Evolutionary conservation across 441 rosid genomes (phyloP), one percentile per base, ranked within the genome.

Genomic region (Mallotus repandus): DNA sequence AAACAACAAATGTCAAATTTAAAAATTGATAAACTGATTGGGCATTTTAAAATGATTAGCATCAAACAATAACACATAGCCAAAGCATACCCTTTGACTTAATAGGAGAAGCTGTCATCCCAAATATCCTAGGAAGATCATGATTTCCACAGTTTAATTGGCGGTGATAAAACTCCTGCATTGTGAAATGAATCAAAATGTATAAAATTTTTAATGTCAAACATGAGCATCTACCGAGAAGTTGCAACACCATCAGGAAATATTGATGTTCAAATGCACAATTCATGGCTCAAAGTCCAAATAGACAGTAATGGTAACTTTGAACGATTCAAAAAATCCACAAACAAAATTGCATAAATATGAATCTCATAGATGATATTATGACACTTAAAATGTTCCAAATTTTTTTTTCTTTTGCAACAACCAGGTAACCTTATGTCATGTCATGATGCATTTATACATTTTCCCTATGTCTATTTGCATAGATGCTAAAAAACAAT

Each of bases 61-160:
- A 66, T 65, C 35, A 78, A 46, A 15, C 35, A 65, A 54, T 38
- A 21, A 68, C 14, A 48, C 41, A 43, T 21, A 25, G 32, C 63
- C 48, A 50, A 71, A 62, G 57, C 53, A 69, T 80, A 93, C 98
- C 94, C 80, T 93, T 93, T 21, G 90, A 72, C 74, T 92, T 93
- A 59, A 96, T 92, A 38, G 82, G 99, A 64, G 97, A 96, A 41
- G 98, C 99, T 22, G 98, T 96, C 99, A 93, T 88, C 72, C 99
- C 99, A 63, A 90, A 81, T 79, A 96, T 90, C 84, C 94, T 80
- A 2, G 99, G 99, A 75, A 92, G 85, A 65, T 79, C 48, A 10
- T 74, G 45, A 49, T n/a, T 76, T 63, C 82, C 83, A 64, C 79
- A 75, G 22, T 22, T 53, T 41, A 88, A 63, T 53, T 81, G 79